Base-by-base conservation (phyloP, 176 grass and related monocot species). In the Carex parvula region DNA sequence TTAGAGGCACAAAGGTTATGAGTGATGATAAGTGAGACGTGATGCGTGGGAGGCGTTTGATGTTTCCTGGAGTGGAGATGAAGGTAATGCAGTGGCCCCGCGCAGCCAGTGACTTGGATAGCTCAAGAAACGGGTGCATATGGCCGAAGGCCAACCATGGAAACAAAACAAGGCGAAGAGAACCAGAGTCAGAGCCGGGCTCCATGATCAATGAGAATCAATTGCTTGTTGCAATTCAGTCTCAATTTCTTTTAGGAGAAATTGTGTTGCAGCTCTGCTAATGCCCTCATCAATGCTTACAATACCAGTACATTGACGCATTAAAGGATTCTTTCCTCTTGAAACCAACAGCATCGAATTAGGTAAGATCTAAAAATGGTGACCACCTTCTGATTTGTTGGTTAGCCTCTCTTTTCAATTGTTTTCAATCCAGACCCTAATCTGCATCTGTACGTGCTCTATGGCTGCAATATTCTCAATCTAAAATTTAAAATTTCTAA, bases 71-170 rank as follows among this genome's bases (percentile, higher is more conserved):
- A 44, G 85, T 87, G 74, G 89, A 79, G n/a, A 90, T 18, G 75
- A 84, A 81, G 4, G 89, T 58, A 17, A 90, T 73, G 15, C 74
- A 81, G 81, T 89, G 84, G 70, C 88, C 81, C 2, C 78, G 64
- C 17, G 59, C 5, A 0, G 88, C 88, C 8, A 88, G 37, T 13
- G 64, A 79, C 57, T 84, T 68, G 65, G 83, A 61, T 41, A 90
- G 86, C 85, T 80, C 76, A 11, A 84, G 80, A 67, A 70, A 66
- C 3, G 85, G 85, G 5, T 86, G 70, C 15, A 87, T 71, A 70
- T 89, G 84, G 21, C 87, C 87, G 35, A 89, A 83, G 5, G 87
- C 87, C 6, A 86, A 84, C 76, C 77, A 86, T 5, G 87, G 87
- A 69, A 65, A 81, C 64, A 86, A 56, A 44, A 89, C 84, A 59